These are phyloP conservation scores for Curvularia sp. DNA, from an alignment of 2,329 filamentous ascomycete species.

Conservation along the genomic window DNA sequence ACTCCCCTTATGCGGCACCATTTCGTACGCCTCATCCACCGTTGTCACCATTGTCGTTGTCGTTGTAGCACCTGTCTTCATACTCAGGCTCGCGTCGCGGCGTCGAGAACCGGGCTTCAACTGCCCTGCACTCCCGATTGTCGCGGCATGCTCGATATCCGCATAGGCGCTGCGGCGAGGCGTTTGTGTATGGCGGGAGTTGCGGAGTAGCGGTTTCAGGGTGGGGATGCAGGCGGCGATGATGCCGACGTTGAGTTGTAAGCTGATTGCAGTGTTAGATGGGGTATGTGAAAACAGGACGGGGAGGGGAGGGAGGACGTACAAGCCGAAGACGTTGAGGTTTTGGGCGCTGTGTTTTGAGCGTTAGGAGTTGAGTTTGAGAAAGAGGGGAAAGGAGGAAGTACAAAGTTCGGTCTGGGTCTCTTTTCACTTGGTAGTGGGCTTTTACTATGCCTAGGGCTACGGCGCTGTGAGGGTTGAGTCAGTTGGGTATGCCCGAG, in stretches of 20 bases:
- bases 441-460: slow-evolving; percentile 5
- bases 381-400: not conserved
- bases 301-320: not conserved
- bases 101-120: not conserved
- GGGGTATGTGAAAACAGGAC: not conserved
- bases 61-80: not conserved
- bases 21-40: not conserved
- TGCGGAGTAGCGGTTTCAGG: slow-evolving; percentile 7
- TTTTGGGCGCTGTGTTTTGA: not conserved
- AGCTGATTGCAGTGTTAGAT: not conserved
- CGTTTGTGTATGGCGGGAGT: not conserved
- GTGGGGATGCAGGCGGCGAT: slow-evolving; percentile 11
- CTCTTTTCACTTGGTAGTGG: not conserved
- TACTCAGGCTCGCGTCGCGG: not conserved
- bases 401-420: slow-evolving; percentile 1
- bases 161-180: slow-evolving; percentile 1
- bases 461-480: not conserved
- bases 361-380: not conserved
- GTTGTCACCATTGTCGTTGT: not conserved
- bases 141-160: slow-evolving; percentile 3
- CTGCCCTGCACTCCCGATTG: not conserved
- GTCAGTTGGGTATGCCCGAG: not conserved
- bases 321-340: slow-evolving; percentile 3
- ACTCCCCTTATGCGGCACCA: not conserved
- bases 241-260: slow-evolving; percentile 14